Percentiles rank a stretch among this genome's conserved stretches.
These are phyloP conservation scores for Wickerhamiella parazyma DNA, from an alignment of 805 yeast genomes.

Conservation along the genomic window DNA sequence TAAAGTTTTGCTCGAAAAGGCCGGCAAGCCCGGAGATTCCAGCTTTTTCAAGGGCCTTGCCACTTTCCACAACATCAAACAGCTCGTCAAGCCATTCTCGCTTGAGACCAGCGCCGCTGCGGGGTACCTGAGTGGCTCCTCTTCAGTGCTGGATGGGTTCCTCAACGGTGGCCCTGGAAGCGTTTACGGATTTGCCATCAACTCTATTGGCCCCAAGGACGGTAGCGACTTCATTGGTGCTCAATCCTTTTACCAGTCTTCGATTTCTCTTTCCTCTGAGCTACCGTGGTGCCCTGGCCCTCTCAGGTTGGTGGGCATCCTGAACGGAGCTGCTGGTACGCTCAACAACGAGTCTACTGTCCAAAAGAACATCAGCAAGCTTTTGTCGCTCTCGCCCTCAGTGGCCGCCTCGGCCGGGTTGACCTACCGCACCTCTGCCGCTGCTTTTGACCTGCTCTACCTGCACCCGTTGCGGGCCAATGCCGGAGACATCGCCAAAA, in stretches of 20 bases:
- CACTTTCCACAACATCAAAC: conserved; percentile 13
- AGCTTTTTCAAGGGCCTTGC: conserved; percentile 20
- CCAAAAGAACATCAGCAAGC: conserved; percentile 18
- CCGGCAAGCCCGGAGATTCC: conserved; percentile 23
- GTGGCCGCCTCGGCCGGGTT: conserved; percentile 43
- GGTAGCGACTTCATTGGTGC: conserved; percentile 52
- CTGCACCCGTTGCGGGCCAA: conserved; percentile 42
- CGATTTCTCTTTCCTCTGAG: conserved; percentile 42
- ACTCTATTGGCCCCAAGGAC: conserved; percentile 48
- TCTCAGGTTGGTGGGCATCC: conserved; percentile 46
- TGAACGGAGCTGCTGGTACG: conserved; percentile 48
- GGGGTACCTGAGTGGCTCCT: conserved; percentile 21
- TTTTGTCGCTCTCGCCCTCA: conserved; percentile 30
- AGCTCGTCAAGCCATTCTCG: conserved; percentile 15
- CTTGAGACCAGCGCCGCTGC: conserved; percentile 13
- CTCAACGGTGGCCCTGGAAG: conserved; percentile 63
- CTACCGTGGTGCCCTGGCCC: conserved; percentile 45
- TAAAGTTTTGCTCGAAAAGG: conserved; percentile 22
- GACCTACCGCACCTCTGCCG: conserved; percentile 42
- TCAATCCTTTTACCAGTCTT: conserved; percentile 41
- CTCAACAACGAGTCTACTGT: conserved; percentile 17
- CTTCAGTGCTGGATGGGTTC: conserved; percentile 63
- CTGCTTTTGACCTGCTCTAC: conserved; percentile 50
- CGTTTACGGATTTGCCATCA: conserved; percentile 50
- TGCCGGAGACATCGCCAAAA: conserved; percentile 34